Evolutionary conservation across 306 rosid genomes (phyloP).

Genomic region (Prunus davidiana): DNA sequence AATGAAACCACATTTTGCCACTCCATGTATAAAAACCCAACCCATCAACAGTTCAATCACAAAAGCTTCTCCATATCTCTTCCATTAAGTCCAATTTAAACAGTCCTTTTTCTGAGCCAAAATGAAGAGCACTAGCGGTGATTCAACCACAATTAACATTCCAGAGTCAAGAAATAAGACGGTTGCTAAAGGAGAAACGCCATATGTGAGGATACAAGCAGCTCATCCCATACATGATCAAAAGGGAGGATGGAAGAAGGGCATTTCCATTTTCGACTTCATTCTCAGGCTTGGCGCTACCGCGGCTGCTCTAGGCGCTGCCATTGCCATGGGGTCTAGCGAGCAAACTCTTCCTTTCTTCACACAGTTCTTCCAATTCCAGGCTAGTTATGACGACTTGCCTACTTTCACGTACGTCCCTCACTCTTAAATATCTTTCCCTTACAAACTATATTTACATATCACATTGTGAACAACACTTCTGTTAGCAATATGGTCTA

Average conservation of each 20-base stretch:
- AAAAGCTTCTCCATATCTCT: background rate
- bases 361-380: constrained; percentile 74
- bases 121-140: constrained; percentile 30
- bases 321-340: constrained; percentile 46
- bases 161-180: constrained; percentile 26
- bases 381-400: constrained; percentile 57
- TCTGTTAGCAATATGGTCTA: no score
- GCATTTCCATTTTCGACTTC: constrained; percentile 56
- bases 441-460: no score
- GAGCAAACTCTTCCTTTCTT: constrained; percentile 61
- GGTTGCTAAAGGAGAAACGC: constrained; percentile 38
- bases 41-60: background rate
- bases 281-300: constrained; percentile 55
- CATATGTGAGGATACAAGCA: constrained; percentile 8
- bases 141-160: constrained; percentile 33
- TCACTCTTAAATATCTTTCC: no score
- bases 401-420: constrained; percentile 39
- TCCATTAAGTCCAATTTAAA: background rate
- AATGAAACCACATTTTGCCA: background rate
- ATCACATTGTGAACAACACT: no score
- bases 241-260: constrained; percentile 56
- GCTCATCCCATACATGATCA: constrained; percentile 18
- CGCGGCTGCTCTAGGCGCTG: constrained; percentile 45
- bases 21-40: background rate
- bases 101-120: background rate